Evolutionary conservation across 805 yeast genomes (phyloP), one percentile per base, ranked within the genome.

Genomic region (Suhomyces prunicola): DNA sequence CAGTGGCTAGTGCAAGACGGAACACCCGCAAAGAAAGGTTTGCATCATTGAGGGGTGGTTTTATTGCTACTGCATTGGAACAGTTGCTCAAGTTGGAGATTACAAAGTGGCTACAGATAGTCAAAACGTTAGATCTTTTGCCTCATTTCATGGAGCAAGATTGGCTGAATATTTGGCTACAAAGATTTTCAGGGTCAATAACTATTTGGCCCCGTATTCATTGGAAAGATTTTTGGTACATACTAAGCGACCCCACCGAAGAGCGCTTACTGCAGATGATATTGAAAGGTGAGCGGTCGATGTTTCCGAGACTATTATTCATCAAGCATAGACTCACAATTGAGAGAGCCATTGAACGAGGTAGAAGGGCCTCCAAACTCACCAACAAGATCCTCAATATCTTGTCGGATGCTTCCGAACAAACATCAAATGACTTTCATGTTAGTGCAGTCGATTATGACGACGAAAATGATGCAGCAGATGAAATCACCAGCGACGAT

Each of bases 101-200:
- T 54, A 78, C 79, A n/a, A 88, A 88, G 66, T 88, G 94, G 90
- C 66, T 88, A 46, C 83, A 85, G 59, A 74, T 88, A 58, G 76
- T 86, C 42, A 82, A 84, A 48, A 78, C 82, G 13, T 74, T 88
- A 48, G 90, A 87, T 54, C 70, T 88, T 23, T 71, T 87, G 46
- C 96, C 96, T 2, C 80, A 80, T 54, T 65, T 87, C 44, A 68
- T 85, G 72, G 86, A 86, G 59, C 90, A 85, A 65, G 94, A 88
- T 67, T 88, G 93, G 93, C 85, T 89, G 57, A 84, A 81, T 61
- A 78, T 88, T 15, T 88, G 88, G 79, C 69, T 88, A 27, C 96
- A 88, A 70, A 72, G 79, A 54, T 88, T 88, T 62, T 81, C 85
- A 46, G 96, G 96, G 1, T 78, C 88, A 0, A 84, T 88, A 9